Evolutionary conservation across 2,329 filamentous ascomycete species (phyloP).

Genomic region (Teratosphaeria viscida): DNA sequence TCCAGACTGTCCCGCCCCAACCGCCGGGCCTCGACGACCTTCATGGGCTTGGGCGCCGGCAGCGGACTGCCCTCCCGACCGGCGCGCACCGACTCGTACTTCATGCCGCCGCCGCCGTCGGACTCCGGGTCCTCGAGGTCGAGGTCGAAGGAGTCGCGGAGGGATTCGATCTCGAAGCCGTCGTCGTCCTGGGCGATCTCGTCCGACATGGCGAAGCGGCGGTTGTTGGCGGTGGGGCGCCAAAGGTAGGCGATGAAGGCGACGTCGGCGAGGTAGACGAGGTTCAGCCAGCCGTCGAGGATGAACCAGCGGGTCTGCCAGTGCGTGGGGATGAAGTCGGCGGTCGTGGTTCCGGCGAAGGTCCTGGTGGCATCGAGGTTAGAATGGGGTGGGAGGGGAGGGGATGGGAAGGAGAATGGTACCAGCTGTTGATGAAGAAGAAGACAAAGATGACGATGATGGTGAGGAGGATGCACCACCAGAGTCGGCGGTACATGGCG

Average conservation of each 20-base stretch:
- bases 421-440: conserved; percentile 95
- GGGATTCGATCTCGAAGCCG: conserved; percentile 90
- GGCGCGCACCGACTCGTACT: background rate
- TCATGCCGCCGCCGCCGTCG: conserved; percentile 12
- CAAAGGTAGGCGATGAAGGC: conserved; percentile 90
- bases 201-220: conserved; percentile 96
- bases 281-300: conserved; percentile 90
- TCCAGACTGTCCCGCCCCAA: conserved; percentile 57
- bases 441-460: conserved; percentile 96
- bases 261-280: conserved; percentile 92
- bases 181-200: conserved; percentile 98
- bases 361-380: conserved; percentile 31
- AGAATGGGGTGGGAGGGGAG: background rate
- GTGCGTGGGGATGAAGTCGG: conserved; percentile 87
- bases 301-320: conserved; percentile 98
- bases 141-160: conserved; percentile 64
- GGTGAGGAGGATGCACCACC: conserved; percentile 91
- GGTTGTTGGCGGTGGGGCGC: conserved; percentile 92
- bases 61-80: conserved; percentile 34
- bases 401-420: background rate
- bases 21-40: conserved; percentile 26
- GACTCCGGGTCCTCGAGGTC: conserved; percentile 29
- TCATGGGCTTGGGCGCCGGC: conserved; percentile 42
- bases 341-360: conserved; percentile 74
- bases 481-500: conserved; percentile 93